Evolutionary conservation across 2,329 filamentous ascomycete species (phyloP).

Genomic region (Monilinia aucupariae): DNA sequence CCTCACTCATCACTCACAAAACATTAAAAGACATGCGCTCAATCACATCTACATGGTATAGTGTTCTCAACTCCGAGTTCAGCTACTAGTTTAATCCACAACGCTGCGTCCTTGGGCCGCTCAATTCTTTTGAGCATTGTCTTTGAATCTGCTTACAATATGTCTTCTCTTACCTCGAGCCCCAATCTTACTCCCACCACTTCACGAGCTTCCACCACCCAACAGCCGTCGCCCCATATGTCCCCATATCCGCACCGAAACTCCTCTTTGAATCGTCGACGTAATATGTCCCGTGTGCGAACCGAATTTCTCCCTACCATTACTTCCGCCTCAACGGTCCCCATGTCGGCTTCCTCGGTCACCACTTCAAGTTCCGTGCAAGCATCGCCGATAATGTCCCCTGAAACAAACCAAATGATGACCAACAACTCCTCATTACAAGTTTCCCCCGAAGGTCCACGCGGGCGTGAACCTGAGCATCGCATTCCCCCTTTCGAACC

Average conservation of each 20-base stretch:
- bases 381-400: conserved; percentile 53
- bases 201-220: background rate
- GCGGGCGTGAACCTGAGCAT: conserved; percentile 49
- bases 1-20: background rate
- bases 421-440: conserved; percentile 60
- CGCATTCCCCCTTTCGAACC: conserved; percentile 58
- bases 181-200: conserved; percentile 7
- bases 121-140: background rate
- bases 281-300: conserved; percentile 32
- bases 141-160: background rate
- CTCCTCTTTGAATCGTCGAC: conserved; percentile 20
- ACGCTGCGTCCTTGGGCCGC: background rate
- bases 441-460: conserved; percentile 59
- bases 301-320: conserved; percentile 30
- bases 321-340: conserved; percentile 37
- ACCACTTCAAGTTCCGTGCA: conserved; percentile 49
- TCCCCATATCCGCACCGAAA: conserved; percentile 4
- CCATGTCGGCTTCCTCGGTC: conserved; percentile 50
- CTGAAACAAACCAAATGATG: conserved; percentile 45
- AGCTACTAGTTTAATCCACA: conserved; percentile 12
- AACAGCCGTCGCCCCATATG: conserved; percentile 9
- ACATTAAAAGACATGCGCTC: conserved; percentile 13
- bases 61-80: conserved; percentile 7
- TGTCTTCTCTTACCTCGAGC: conserved; percentile 11
- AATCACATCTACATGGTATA: conserved; percentile 9